A percentile compares a stretch with the other conserved stretches of the same genome.
Evolutionary conservation across 352 stramenopile genomes (phyloP).

Genomic region (Globisporangium recalcitrans): DNA sequence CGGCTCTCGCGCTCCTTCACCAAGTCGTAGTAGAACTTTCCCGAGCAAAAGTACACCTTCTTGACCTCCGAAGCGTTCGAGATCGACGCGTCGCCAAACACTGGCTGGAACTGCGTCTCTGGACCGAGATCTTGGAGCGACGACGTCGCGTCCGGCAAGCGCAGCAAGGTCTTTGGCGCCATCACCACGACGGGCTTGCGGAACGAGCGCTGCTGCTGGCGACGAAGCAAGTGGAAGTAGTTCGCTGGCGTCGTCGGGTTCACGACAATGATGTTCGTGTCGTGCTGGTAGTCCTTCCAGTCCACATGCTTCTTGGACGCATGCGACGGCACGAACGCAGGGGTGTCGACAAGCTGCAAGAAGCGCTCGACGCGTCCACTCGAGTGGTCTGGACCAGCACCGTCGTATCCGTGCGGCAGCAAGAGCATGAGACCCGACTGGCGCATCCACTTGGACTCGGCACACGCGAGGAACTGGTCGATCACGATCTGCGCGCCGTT

Average conservation of each 20-base stretch:
- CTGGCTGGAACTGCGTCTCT: slow-evolving; percentile 55
- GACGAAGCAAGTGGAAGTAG: slow-evolving; percentile 95
- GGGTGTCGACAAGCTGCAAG: slow-evolving; percentile 80
- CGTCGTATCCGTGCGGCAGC: slow-evolving; percentile 86
- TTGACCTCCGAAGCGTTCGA: slow-evolving; percentile 45
- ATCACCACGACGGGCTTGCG: slow-evolving; percentile 76
- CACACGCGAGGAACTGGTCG: slow-evolving; percentile 83
- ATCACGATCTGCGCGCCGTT: slow-evolving; percentile 89
- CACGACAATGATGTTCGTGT: slow-evolving; percentile 83
- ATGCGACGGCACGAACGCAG: slow-evolving; percentile 34
- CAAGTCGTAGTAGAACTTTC: slow-evolving; percentile 86
- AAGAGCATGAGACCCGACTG: slow-evolving; percentile 82
- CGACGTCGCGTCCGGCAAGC: slow-evolving; percentile 62
- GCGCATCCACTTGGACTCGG: slow-evolving; percentile 88
- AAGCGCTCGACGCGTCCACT: slow-evolving; percentile 82
- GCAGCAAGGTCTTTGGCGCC: slow-evolving; percentile 73
- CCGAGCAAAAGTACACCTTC: slow-evolving; percentile 73
- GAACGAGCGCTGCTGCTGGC: slow-evolving; percentile 79
- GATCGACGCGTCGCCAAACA: slow-evolving; percentile 56
- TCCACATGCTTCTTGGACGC: slow-evolving; percentile 30
- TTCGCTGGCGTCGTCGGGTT: slow-evolving; percentile 90
- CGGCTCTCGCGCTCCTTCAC: slow-evolving; percentile 54
- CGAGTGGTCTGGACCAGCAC: slow-evolving; percentile 84
- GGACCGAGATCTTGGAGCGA: slow-evolving; percentile 55
- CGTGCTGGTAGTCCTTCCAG: slow-evolving; percentile 57